Percentiles rank a stretch among this genome's conserved stretches.
Evolutionary conservation across 163 green algal genomes (phyloP).

Genomic region (Smithsoniella earleae): DNA sequence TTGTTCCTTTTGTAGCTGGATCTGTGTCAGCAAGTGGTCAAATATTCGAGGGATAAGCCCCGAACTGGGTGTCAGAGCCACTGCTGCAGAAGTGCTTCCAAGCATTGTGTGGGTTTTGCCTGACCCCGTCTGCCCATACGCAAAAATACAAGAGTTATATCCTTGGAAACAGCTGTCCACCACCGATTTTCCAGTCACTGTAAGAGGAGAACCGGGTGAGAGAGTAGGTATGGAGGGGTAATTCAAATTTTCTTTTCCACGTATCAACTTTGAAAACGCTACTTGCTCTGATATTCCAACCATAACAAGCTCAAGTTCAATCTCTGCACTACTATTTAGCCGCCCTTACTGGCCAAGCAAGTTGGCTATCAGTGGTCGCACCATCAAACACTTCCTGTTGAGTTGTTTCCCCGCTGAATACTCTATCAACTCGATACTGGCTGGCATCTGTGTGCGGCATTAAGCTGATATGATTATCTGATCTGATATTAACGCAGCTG

Average conservation of each 20-base stretch:
- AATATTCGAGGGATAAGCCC: slow-evolving; percentile 50
- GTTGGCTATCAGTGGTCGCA: not conserved
- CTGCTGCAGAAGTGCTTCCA: slow-evolving; percentile 28
- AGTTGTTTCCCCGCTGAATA: not conserved
- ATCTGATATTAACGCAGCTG: not conserved
- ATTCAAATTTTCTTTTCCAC: not conserved
- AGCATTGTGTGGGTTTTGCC: slow-evolving; percentile 47
- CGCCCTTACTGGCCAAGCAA: not conserved
- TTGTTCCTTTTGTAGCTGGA: slow-evolving; percentile 32
- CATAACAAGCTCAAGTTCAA: not conserved
- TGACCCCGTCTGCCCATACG: slow-evolving; percentile 35
- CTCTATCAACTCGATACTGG: slow-evolving; percentile 18
- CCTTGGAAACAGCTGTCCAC: slow-evolving; percentile 30
- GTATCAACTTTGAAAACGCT: not conserved
- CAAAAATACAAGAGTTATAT: slow-evolving; percentile 33
- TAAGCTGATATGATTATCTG: not conserved
- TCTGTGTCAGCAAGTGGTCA: slow-evolving; percentile 42
- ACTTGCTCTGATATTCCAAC: not conserved
- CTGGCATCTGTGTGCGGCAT: slow-evolving; percentile 9
- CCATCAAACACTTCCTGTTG: slow-evolving; percentile 27
- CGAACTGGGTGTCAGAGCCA: slow-evolving; percentile 23
- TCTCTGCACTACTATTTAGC: not conserved
- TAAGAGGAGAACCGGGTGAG: not conserved
- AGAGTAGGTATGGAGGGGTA: not conserved
- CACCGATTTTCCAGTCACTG: slow-evolving; percentile 3